A percentile compares a stretch with the other conserved stretches of the same genome.
Conservation (phyloP, 2,329 filamentous ascomycete genomes). For the Penicillium sp. region DNA sequence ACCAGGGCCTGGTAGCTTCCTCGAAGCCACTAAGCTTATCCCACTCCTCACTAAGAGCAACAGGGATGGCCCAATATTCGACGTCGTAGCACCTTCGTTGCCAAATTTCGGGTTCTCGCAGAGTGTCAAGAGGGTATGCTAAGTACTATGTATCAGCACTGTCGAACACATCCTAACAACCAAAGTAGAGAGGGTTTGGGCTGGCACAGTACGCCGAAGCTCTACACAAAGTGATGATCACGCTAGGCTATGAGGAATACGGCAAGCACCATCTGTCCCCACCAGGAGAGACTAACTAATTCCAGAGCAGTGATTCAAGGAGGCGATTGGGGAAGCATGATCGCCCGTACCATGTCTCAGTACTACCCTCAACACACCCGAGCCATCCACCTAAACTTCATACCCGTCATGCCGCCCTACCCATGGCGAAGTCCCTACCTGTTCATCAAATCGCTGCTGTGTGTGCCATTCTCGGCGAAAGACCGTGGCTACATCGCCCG, state of each 20-base stretch:
- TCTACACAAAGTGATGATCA: constrained; percentile 66
- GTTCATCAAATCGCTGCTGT: constrained; percentile 39
- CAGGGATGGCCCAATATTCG: constrained; percentile 45
- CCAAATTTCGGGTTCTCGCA: constrained; percentile 58
- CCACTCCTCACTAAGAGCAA: constrained; percentile 43
- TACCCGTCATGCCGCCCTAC: constrained; percentile 49
- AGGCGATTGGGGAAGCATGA: constrained; percentile 67
- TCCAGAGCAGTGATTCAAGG: constrained; percentile 51
- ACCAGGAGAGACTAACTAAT: neutral
- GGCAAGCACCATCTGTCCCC: constrained; percentile 28
- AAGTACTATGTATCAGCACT: neutral
- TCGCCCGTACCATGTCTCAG: constrained; percentile 61
- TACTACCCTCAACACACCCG: constrained; percentile 58
- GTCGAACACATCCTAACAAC: neutral
- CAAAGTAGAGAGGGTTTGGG: constrained; percentile 54
- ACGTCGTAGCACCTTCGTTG: constrained; percentile 54
- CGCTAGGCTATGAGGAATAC: constrained; percentile 64
- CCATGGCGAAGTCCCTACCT: constrained; percentile 55
- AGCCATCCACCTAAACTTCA: constrained; percentile 63
- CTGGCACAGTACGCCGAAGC: constrained; percentile 62
- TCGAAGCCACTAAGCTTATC: constrained; percentile 52
- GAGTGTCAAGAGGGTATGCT: constrained; percentile 35
- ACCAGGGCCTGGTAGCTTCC: constrained; percentile 62
- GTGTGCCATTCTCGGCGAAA: constrained; percentile 30
- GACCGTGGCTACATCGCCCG: constrained; percentile 24